Base-by-base conservation (phyloP, 164 flowering plant genomes). In the Dillenia turbinata region DNA sequence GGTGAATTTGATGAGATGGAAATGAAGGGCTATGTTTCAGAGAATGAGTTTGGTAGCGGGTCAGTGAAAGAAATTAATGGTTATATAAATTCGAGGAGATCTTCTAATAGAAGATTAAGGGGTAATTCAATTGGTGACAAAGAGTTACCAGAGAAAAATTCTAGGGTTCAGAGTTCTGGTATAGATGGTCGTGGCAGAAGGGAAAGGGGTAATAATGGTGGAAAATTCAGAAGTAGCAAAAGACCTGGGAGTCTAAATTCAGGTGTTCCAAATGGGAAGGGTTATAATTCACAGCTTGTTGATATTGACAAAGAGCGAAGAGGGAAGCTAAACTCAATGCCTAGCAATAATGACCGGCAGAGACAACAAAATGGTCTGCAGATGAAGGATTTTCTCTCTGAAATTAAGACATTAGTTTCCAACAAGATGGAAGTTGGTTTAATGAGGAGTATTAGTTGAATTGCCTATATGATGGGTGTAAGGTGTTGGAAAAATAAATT, bases 321-420 rank as follows among this genome's bases (percentile, higher is more conserved):
- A 57, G 60, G 9, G 10, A 19, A 50, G 52, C 47, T 9, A 49
- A 10, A 53, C 14, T 47, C n/a, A 10, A 50, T 5, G 47, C 57
- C 53, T 1, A 15, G 57, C 48, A 53, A 59, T 1, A 66, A 49
- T 44, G 12, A 44, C 15, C 48, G 57, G 62, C 2, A 66, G 44
- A 58, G 12, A 44, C 24, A 48, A 15, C 14, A 19, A 26, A 47
- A 8, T 44, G 61, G 11, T 44, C 17, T 47, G 24, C 45, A n/a
- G 3, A 46, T 17, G 15, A 64, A n/a, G 44, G 48, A 47, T 66
- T 67, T 61, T 12, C 12, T 15, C 47, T 49, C 73, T 43, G 69
- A 78, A 59, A 71, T n/a, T 80, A 68, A 52, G 80, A 80, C 55
- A 72, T 82, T 81, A 78, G 59, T 64, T 66, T 80, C 71, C 76